Percentiles rank a stretch among this genome's conserved stretches.
Evolutionary conservation across 495 filamentous ascomycete species (phyloP).

Genomic region (Eremomyces bilateralis): DNA sequence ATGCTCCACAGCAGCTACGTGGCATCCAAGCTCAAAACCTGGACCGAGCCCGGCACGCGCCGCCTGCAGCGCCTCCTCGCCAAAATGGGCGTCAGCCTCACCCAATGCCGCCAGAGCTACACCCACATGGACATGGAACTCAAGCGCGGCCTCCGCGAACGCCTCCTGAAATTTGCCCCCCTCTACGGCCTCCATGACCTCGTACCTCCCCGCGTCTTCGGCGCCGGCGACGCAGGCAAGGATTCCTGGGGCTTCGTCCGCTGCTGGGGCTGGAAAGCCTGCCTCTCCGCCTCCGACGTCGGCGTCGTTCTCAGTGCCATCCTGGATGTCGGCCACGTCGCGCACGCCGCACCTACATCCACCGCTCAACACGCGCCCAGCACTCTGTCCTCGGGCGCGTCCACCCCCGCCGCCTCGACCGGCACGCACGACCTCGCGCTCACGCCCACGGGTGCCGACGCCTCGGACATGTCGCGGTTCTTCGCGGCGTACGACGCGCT

Average conservation of each 20-base stretch:
- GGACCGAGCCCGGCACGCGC: slow-evolving; percentile 76
- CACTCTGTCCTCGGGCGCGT: not conserved
- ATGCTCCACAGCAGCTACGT: slow-evolving; percentile 96
- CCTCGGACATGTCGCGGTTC: slow-evolving; percentile 53
- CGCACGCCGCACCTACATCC: slow-evolving; percentile 14
- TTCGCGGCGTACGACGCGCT: slow-evolving; percentile 91
- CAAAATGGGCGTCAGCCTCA: slow-evolving; percentile 92
- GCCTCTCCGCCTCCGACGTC: slow-evolving; percentile 75
- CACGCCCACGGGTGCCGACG: slow-evolving; percentile 22
- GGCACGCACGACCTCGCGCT: slow-evolving; percentile 1
- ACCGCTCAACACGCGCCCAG: slow-evolving; percentile 5
- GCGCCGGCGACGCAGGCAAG: slow-evolving; percentile 34
- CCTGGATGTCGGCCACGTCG: slow-evolving; percentile 56
- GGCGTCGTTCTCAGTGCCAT: slow-evolving; percentile 77
- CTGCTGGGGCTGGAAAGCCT: slow-evolving; percentile 95
- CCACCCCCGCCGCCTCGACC: slow-evolving; percentile 1
- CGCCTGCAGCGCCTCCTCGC: slow-evolving; percentile 87
- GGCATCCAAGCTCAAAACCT: slow-evolving; percentile 78
- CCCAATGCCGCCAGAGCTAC: slow-evolving; percentile 85
- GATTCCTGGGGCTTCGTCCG: slow-evolving; percentile 93
- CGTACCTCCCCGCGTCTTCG: slow-evolving; percentile 43
- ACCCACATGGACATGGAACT: slow-evolving; percentile 97
- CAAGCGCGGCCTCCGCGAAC: slow-evolving; percentile 67
- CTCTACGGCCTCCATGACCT: slow-evolving; percentile 83
- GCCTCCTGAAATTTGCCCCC: slow-evolving; percentile 72